phyloP scores from a whole-genome alignment of 2,329 filamentous ascomycete genomes.

The Metarhizium album region DNA sequence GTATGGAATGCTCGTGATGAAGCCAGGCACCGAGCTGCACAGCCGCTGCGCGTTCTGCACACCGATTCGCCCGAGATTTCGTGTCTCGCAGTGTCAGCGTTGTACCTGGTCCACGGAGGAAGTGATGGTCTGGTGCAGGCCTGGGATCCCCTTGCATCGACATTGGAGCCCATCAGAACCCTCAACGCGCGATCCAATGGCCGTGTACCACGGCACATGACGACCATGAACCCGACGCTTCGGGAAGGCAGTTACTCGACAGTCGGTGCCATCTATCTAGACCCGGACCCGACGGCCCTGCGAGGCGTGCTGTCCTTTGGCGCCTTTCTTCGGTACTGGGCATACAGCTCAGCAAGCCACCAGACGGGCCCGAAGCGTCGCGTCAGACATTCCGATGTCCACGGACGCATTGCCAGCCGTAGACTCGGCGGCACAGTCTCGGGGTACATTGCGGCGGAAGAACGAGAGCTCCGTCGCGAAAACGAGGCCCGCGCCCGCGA shows the following conservation, averaged over 20 bases:
- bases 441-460: slow-evolving; percentile 79
- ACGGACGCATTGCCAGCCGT: slow-evolving; percentile 38
- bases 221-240: slow-evolving; percentile 42
- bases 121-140: slow-evolving; percentile 92
- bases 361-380: slow-evolving; percentile 70
- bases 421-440: slow-evolving; percentile 58
- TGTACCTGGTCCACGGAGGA: slow-evolving; percentile 87
- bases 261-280: slow-evolving; percentile 73
- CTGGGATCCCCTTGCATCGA: slow-evolving; percentile 91
- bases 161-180: slow-evolving; percentile 65
- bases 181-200: slow-evolving; percentile 77
- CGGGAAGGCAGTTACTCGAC: slow-evolving; percentile 67
- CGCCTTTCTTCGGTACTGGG: slow-evolving; percentile 83
- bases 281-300: slow-evolving; percentile 76
- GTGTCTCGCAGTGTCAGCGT: slow-evolving; percentile 67
- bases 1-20: slow-evolving; percentile 76
- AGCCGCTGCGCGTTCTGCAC: slow-evolving; percentile 69
- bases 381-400: slow-evolving; percentile 53
- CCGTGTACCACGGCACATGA: slow-evolving; percentile 64
- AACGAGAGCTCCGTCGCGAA: slow-evolving; percentile 67
- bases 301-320: slow-evolving; percentile 83
- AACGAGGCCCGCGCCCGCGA: slow-evolving; percentile 57
- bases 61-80: slow-evolving; percentile 86
- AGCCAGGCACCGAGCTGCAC: slow-evolving; percentile 33
- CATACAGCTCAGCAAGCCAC: slow-evolving; percentile 75